Percentiles rank a stretch among this genome's conserved stretches.
Conservation (phyloP, 2,329 filamentous ascomycete genomes). For the Colletotrichum sublineola region DNA sequence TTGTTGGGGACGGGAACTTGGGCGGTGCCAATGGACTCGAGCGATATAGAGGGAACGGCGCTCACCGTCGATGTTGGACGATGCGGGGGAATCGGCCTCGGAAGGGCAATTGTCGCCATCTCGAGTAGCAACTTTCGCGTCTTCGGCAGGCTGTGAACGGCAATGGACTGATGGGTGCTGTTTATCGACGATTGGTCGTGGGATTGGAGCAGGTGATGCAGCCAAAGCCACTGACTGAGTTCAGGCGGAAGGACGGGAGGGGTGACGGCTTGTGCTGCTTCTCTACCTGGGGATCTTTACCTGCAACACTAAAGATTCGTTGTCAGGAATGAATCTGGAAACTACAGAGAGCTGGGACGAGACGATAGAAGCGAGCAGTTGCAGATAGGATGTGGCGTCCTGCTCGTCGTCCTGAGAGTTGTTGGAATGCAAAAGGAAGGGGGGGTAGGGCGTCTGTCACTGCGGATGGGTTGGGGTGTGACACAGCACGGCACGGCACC, state of each 20-base stretch:
- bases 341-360: background rate
- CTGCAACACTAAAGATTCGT: background rate
- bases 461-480: conserved; percentile 9
- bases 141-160: background rate
- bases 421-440: conserved; percentile 13
- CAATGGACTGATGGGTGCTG: conserved; percentile 2
- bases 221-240: conserved; percentile 1
- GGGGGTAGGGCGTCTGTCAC: conserved; percentile 8
- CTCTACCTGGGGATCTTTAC: background rate
- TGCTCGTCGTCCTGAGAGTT: background rate
- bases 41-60: conserved; percentile 50
- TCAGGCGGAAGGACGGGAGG: background rate
- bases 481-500: background rate
- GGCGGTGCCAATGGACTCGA: conserved; percentile 54
- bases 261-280: conserved; percentile 1
- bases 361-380: background rate
- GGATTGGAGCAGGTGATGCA: conserved; percentile 9
- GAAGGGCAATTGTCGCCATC: conserved; percentile 70
- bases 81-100: conserved; percentile 62
- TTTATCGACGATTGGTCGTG: conserved; percentile 11
- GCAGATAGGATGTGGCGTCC: background rate
- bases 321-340: conserved; percentile 3
- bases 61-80: conserved; percentile 56
- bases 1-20: conserved; percentile 79
- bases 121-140: background rate